Base-by-base conservation (phyloP, 108 stramenopile genomes). In the Cyclostephanos tholiformis region DNA sequence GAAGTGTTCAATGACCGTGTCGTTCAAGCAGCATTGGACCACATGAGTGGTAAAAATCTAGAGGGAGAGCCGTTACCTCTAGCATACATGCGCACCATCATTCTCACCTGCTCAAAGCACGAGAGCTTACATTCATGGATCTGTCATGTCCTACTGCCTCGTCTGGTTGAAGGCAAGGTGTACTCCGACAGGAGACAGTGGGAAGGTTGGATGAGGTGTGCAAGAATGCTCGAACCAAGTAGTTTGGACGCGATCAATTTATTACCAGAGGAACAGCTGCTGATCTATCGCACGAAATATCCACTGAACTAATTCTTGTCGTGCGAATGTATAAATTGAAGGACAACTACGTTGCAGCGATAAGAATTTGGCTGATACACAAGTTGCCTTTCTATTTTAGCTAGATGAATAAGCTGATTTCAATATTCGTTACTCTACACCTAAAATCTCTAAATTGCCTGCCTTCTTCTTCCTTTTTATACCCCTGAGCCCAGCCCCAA, bases 151-250 rank as follows among this genome's bases (percentile, higher is more conserved):
- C 77, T 96, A 14, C 74, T 96, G 29, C 91, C 89, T 23, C 83
- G 91, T 29, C 82, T 96, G 26, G 84, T 93, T n/a, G 89, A 96
- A 71, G 91, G 91, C 17, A 88, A 89, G 43, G 85, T 96, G 13
- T 92, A 91, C 74, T 67, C 80, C 12, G 88, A 90, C 43, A 73
- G 75, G 20, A 72, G 94, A 14, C 91, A 91, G 29, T 95, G 94
- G 94, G 94, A 90, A 72, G 94, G 94, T 17, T 95, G 94, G 94
- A 95, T 95, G 94, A 79, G 94, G 63, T 95, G 91, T 71, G 94
- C 91, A 30, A 89, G 88, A 57, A 92, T 91, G 88, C 81, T 95
- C 27, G 89, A 94, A 50, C 86, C 86, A 17, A 88, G 87, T 63
- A 89, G 87, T 67, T 58, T 73, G 22, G 81, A 88, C 32, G 94